Conservation (phyloP, 805 yeast genomes). For the Cyberlindnera euphorbiae region DNA sequence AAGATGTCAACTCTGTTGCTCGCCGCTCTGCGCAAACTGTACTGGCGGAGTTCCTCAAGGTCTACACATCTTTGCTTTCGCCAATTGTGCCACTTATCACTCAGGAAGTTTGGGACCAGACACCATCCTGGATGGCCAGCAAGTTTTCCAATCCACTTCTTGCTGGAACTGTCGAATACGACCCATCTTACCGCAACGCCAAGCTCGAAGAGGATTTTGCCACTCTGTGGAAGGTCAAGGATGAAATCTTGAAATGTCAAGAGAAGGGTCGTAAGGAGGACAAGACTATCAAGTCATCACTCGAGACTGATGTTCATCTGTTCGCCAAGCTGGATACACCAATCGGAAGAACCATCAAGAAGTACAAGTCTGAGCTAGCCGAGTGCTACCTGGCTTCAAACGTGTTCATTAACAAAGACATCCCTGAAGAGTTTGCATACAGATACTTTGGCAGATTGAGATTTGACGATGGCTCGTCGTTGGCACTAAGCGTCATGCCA, state of each 20-base stretch:
- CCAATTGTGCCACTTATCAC: conserved; percentile 82
- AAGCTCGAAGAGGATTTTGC: conserved; percentile 38
- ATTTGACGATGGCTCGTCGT: conserved; percentile 25
- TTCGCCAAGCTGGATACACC: conserved; percentile 19
- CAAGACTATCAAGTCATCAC: conserved; percentile 46
- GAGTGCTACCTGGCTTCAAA: conserved; percentile 64
- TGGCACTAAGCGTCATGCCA: conserved; percentile 37
- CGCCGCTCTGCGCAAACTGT: conserved; percentile 65
- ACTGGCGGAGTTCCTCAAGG: conserved; percentile 49
- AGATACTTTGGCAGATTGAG: conserved; percentile 29
- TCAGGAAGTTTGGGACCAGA: conserved; percentile 81
- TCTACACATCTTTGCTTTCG: conserved; percentile 62
- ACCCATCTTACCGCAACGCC: conserved; percentile 29
- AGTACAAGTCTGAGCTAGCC: conserved; percentile 36
- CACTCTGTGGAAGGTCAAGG: conserved; percentile 42
- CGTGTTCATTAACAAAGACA: conserved; percentile 34
- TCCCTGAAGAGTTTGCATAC: conserved; percentile 14
- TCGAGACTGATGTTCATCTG: conserved; percentile 50
- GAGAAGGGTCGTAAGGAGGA: conserved; percentile 52
- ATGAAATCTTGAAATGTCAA: conserved; percentile 43
- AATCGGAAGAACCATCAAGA: conserved; percentile 8
- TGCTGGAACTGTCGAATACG: conserved; percentile 11
- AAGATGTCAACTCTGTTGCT: conserved; percentile 37
- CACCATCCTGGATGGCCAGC: conserved; percentile 29
- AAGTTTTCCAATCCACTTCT: conserved; percentile 16